Base-by-base conservation (phyloP, 108 stramenopile genomes). In the Cylindrotheca closterium region DNA sequence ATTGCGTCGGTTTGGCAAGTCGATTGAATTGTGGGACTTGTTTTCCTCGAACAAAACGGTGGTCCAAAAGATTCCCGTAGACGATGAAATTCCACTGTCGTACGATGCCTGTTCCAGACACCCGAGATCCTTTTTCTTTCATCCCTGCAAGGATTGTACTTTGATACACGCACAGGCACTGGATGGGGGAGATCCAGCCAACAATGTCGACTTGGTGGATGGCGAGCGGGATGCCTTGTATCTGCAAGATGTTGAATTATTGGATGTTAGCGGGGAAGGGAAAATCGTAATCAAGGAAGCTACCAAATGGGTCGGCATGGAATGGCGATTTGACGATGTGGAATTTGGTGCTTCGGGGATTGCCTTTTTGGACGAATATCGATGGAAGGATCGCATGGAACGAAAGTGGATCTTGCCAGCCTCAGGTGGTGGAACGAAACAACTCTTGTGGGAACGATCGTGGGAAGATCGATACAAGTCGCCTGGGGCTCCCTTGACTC, bases 311-410 rank as follows among this genome's bases (percentile, higher is more conserved):
- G 29, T 22, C 7, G 22, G 37, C 17, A 45, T 37, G 21, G 59
- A 60, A 45, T 60, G 59, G 59, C 33, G 59, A 33, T 60, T 24
- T 32, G 59, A 60, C 25, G 59, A 60, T 60, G 1, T 60, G 29
- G 42, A 60, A n/a, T 60, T 60, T 60, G 23, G 27, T 17, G 42
- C 37, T 19, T 37, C 33, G 4, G 59, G 59, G 5, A 5, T 51
- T 7, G 37, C 37, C 32, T 45, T 60, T 10, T 22, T 60, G 8
- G 42, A 46, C 21, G 59, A 60, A 46, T 60, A 60, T 37, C 17
- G 59, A 17, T 60, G 59, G 59, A 60, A 45, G 19, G 59, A 60
- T 60, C 59, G 59, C 15, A 37, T 60, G 59, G 59, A 60, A 60
- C 59, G 59, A 4, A 37, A 46, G 37, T 60, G 0, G 59, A 60